phyloP scores from a whole-genome alignment of 768 basidiomycete species.

The Amanita molliuscula region DNA sequence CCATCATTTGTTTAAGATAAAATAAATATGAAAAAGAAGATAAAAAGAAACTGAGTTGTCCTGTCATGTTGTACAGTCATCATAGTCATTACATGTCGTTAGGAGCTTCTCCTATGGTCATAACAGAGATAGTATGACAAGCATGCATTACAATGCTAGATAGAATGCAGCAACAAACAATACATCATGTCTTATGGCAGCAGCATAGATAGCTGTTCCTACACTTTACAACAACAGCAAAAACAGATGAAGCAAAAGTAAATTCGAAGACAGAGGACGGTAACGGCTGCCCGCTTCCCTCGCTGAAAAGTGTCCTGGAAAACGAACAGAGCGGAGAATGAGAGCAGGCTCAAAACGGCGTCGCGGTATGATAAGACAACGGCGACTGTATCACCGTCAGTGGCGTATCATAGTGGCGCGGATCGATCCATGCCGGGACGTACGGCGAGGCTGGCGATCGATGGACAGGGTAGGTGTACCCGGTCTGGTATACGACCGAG shows the following conservation, averaged over 20 bases:
- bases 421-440: constrained; percentile 20
- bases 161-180: background rate
- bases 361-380: background rate
- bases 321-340: background rate
- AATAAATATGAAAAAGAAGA: too few relatives aligned
- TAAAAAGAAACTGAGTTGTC: too few relatives aligned
- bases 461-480: constrained; percentile 16
- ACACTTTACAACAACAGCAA: background rate
- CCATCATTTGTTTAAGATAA: too few relatives aligned
- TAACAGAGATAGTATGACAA: background rate
- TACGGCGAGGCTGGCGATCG: constrained; percentile 15
- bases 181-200: too few relatives aligned
- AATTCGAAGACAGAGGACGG: background rate
- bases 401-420: constrained; percentile 7
- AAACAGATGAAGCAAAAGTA: background rate
- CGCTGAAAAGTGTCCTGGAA: too few relatives aligned
- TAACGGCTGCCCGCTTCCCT: background rate
- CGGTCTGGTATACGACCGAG: constrained; percentile 11
- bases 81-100: too few relatives aligned
- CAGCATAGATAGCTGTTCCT: background rate
- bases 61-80: too few relatives aligned
- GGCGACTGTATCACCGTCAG: constrained; percentile 2
- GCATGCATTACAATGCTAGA: background rate
- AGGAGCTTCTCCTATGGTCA: too few relatives aligned
- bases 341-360: background rate